Percentiles rank a stretch among this genome's conserved stretches.
Evolutionary conservation across 2,329 filamentous ascomycete genomes (phyloP).

Genomic region (Thelonectria olida): DNA sequence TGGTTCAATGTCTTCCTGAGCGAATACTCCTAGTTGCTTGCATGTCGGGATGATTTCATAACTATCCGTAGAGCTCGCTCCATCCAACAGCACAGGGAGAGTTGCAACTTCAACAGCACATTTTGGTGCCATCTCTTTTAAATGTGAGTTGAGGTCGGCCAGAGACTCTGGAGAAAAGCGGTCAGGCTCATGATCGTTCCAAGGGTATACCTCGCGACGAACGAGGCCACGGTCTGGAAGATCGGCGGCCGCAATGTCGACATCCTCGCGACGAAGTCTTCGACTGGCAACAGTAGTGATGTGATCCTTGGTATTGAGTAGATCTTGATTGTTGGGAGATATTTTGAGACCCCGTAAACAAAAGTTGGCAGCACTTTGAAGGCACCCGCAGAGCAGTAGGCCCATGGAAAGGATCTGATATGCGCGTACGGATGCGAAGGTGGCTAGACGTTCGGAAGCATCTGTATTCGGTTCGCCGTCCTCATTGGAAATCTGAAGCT

Average conservation of each 20-base stretch:
- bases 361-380: conserved; percentile 74
- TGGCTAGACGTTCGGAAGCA: conserved; percentile 53
- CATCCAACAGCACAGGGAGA: conserved; percentile 75
- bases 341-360: conserved; percentile 67
- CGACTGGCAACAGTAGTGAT: conserved; percentile 63
- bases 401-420: conserved; percentile 67
- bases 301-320: conserved; percentile 62
- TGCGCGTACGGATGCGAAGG: conserved; percentile 62
- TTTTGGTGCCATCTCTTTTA: conserved; percentile 78
- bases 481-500: conserved; percentile 44
- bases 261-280: conserved; percentile 55
- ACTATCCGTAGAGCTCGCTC: conserved; percentile 59
- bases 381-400: conserved; percentile 71
- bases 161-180: conserved; percentile 76
- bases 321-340: conserved; percentile 63
- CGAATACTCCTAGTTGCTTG: conserved; percentile 89
- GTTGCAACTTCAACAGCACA: conserved; percentile 81
- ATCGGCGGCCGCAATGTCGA: conserved; percentile 56
- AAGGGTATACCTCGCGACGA: conserved; percentile 75
- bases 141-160: conserved; percentile 73
- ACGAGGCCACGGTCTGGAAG: conserved; percentile 77
- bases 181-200: conserved; percentile 75
- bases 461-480: conserved; percentile 46
- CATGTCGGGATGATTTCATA: conserved; percentile 66
- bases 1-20: conserved; percentile 79